Base-by-base conservation (phyloP, 352 stramenopile genomes). In the Pythium utonaiense region DNA sequence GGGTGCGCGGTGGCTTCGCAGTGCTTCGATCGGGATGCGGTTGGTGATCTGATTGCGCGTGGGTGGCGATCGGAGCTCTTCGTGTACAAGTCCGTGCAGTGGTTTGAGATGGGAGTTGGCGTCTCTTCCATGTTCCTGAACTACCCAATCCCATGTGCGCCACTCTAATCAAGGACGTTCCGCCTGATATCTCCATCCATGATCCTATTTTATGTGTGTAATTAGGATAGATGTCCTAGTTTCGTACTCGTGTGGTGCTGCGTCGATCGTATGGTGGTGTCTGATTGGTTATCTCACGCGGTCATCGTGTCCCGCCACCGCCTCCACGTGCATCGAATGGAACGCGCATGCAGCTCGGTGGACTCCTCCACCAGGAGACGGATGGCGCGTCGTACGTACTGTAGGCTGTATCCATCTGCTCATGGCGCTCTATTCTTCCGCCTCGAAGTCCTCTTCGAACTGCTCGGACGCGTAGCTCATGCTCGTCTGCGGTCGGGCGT, bases 381-480 rank as follows among this genome's bases (percentile, higher is more conserved):
- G n/a, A n/a, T n/a, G n/a, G n/a, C n/a, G n/a, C n/a, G n/a, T n/a
- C n/a, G n/a, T n/a, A n/a, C 28, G 5, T 9, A 33, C 5, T 9
- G 28, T 9, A 10, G 28, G 28, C 5, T 33, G 28, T 33, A 33
- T 33, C 8, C 22, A 36, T 13, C 3, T 53, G 22, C 27, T 9
- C 21, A 28, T 13, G 3, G 16, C 31, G 34, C 30, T 64, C 53
- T 67, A 38, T 41, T 67, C 45, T 19, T 66, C 56, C 19, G n/a
- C 31, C 56, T 80, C 68, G 64, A 74, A 64, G 22, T 86, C 79
- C 30, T 86, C 70, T 45, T 89, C 79, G 33, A 89, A 89, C 57
- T 81, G 69, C 34, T 89, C 77, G 6, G 74, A 83, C 14, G 66
- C 64, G 57, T 89, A 84, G 52, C 75, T 87, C 75, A 76, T 74